Percentiles rank a stretch among this genome's conserved stretches.
Evolutionary conservation across 106 monocot genomes (phyloP).

Genomic region (Hemerocallis citrina): DNA sequence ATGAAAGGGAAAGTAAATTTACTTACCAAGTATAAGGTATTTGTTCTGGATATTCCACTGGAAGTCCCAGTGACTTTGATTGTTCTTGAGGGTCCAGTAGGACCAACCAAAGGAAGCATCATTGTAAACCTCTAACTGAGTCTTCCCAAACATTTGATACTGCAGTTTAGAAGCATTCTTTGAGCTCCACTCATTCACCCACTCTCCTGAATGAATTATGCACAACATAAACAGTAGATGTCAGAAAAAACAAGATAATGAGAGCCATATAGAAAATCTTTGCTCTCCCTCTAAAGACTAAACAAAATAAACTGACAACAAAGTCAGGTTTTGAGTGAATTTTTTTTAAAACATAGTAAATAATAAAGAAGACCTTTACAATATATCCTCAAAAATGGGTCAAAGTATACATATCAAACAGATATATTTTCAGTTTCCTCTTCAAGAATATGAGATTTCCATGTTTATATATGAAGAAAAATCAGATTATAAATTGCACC

Average conservation of each 20-base stretch:
- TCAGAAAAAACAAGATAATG: not conserved
- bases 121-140: constrained; percentile 59
- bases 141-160: constrained; percentile 71
- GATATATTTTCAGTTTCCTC: too few species aligned
- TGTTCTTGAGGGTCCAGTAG: constrained; percentile 73
- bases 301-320: too few species aligned
- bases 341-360: too few species aligned
- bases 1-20: not conserved
- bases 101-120: constrained; percentile 75
- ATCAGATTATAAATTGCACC: too few species aligned
- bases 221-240: not conserved
- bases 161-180: constrained; percentile 48
- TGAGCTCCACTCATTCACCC: constrained; percentile 71
- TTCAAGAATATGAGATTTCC: too few species aligned
- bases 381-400: too few species aligned
- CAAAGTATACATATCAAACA: too few species aligned
- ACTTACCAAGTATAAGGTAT: constrained; percentile 45
- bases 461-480: too few species aligned
- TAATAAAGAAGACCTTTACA: too few species aligned
- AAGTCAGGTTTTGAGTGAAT: too few species aligned
- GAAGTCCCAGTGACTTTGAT: constrained; percentile 59
- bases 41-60: constrained; percentile 68
- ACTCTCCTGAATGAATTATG: constrained; percentile 53
- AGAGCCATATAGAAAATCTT: not conserved
- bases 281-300: too few species aligned